Conservation (phyloP, 768 basidiomycete species). For the Tephrocybe rancida region DNA sequence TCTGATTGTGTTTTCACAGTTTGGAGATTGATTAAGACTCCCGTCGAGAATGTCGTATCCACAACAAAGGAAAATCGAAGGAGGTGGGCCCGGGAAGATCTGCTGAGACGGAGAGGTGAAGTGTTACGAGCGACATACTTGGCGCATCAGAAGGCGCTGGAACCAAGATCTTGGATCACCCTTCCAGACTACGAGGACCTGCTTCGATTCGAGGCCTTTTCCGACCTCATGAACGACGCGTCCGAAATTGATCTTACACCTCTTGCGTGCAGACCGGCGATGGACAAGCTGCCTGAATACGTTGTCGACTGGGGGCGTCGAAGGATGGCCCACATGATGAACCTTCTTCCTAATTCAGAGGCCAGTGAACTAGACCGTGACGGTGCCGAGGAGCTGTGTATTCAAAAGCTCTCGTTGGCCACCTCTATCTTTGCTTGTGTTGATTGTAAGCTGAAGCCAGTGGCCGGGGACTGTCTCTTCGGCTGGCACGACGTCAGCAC, state of each 20-base stretch:
- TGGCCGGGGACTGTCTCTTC: not conserved
- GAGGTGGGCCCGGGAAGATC: not conserved
- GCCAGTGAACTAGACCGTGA: too few species aligned
- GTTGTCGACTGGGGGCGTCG: not conserved
- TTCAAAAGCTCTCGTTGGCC: not conserved
- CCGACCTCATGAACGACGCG: not conserved
- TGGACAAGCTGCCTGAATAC: not conserved
- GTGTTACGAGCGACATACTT: not conserved
- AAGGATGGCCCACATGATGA: not conserved
- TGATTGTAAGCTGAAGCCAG: not conserved
- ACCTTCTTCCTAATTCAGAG: not conserved
- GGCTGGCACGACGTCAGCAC: not conserved
- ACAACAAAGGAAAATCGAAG: not conserved
- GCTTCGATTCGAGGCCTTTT: not conserved
- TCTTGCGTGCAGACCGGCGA: not conserved
- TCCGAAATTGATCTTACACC: not conserved
- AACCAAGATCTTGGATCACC: not conserved
- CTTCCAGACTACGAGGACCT: constrained; percentile 1
- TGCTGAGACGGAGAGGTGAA: not conserved
- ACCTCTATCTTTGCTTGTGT: not conserved
- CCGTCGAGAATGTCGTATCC: not conserved
- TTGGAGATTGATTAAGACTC: not conserved
- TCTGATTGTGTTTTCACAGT: not conserved
- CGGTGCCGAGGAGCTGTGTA: not conserved
- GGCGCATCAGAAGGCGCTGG: not conserved